Evolutionary conservation across 257 asterid species (phyloP), one percentile per base, ranked within the genome.

Genomic region (Capsicum chinense): DNA sequence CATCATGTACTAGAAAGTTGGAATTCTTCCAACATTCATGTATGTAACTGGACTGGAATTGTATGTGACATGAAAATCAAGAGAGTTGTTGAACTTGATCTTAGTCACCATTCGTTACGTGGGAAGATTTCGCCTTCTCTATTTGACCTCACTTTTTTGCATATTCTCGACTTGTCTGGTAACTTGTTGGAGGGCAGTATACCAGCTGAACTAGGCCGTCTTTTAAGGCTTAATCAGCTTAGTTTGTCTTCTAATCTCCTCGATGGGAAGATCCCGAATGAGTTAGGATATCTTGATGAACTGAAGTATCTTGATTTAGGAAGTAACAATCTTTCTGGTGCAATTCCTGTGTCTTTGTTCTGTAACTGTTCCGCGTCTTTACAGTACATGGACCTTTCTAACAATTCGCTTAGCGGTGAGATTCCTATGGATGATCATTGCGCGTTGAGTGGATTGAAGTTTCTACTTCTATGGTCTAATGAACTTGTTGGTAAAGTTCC

Each of bases 381-480:
- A 57, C 88, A 91, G 26, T 95, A 93, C 70, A 64, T 95, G 39
- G 98, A 95, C 89, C 90, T 95, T 14, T 93, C 98, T 73, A 95
- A 95, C 92, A 95, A 95, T 80, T 90, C 98, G 1, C 89, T 95
- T 3, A 84, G 79, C 26, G 98, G 98, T 3, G 81, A 84, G 82
- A 90, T 95, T 83, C 97, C 95, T 48, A 80, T 91, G 44, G 50
- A 80, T 35, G 83, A 70, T 57, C 87, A 90, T 54, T 93, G 97
- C 57, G 89, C 69, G 57, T 88, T 92, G 35, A 84, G 58, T 13
- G 93, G 92, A 73, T 88, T 95, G 2, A 88, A 80, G 84, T 93
- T 84, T 83, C 94, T 95, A 68, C 97, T 93, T 14, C 93, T 95
- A 19, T 95, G 98, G 98, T 92, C 98, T 12, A 95, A 95, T 83